These are phyloP conservation scores for Neonectria coccinea DNA, from an alignment of 2,329 filamentous ascomycete species.

Conservation along the genomic window DNA sequence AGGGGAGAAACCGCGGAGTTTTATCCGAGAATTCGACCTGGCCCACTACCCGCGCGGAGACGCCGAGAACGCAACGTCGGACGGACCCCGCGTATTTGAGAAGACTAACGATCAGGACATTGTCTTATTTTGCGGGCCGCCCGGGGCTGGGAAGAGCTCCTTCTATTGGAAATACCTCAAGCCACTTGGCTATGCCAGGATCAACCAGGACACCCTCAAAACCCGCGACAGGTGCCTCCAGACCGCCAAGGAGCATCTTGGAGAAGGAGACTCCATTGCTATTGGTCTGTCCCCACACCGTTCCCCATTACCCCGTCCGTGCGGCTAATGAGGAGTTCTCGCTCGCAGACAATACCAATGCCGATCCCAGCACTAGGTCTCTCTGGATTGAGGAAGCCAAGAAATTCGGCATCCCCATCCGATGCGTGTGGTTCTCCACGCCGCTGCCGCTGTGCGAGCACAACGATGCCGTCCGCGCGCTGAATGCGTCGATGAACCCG, in stretches of 20 bases:
- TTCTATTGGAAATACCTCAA: conserved; percentile 85
- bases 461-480: conserved; percentile 85
- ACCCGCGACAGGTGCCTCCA: conserved; percentile 78
- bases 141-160: conserved; percentile 90
- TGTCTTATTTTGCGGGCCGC: conserved; percentile 88
- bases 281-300: conserved; percentile 71
- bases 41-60: conserved; percentile 58
- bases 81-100: conserved; percentile 56
- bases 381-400: conserved; percentile 82
- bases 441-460: conserved; percentile 78
- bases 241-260: conserved; percentile 74
- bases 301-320: conserved; percentile 28
- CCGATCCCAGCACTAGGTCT: conserved; percentile 80
- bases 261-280: conserved; percentile 75
- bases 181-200: conserved; percentile 81
- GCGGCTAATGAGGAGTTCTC: conserved; percentile 11
- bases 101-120: conserved; percentile 78
- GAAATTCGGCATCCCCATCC: conserved; percentile 78
- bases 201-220: conserved; percentile 93
- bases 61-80: conserved; percentile 39
- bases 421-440: conserved; percentile 88
- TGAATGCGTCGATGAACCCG: conserved; percentile 81
- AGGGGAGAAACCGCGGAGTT: conserved; percentile 72
- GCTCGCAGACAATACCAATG: conserved; percentile 89
- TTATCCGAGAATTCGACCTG: conserved; percentile 79